Base-by-base conservation (phyloP, 1,139 yeast species). In the Magnusiomyces tetraspermus region DNA sequence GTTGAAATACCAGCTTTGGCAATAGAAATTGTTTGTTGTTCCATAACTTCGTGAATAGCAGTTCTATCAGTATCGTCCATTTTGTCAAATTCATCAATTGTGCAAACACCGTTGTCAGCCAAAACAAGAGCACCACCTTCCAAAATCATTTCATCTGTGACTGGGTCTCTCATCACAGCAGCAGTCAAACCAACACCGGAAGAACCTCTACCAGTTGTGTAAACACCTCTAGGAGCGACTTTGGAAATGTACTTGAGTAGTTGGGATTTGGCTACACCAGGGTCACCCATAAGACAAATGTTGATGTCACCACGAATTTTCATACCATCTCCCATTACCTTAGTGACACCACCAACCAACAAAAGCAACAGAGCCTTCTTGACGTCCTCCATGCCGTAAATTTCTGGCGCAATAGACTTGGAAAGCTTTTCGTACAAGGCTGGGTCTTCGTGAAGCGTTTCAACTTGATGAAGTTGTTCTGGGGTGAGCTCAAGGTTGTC, bases 141-240 rank as follows among this genome's bases (percentile, higher is more conserved):
- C 53, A 94, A 76, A 19, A 92, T 89, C 96, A 92, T 89, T 70
- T 94, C 98, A 69, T 92, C 98, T 2, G 98, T 92, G 38, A 92
- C 92, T 2, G 98, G 98, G 67, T 94, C 99, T 64, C 95, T 80
- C 96, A 92, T 89, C 43, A 94, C 98, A 0, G 98, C 98, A 1
- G 99, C 99, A 1, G 99, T 94, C 63, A 94, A 76, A 71, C 99
- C 99, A 49, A 94, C 99, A 53, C 98, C 99, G 0, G 98, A 92
- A 4, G 97, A 89, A 67, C 99, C 99, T 66, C 96, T 80, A 72
- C 99, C 99, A 1, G 98, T 94, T 8, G 99, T 94, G 70, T 94
- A 94, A 42, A 94, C 95, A 49, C 96, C 95, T 66, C 98, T 79
- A 30, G 99, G 98, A 0, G 98, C 95, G 50, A 94, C 87, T 63